phyloP scores from a whole-genome alignment of 108 stramenopile species.

The Hondaea fermentalgiana region DNA sequence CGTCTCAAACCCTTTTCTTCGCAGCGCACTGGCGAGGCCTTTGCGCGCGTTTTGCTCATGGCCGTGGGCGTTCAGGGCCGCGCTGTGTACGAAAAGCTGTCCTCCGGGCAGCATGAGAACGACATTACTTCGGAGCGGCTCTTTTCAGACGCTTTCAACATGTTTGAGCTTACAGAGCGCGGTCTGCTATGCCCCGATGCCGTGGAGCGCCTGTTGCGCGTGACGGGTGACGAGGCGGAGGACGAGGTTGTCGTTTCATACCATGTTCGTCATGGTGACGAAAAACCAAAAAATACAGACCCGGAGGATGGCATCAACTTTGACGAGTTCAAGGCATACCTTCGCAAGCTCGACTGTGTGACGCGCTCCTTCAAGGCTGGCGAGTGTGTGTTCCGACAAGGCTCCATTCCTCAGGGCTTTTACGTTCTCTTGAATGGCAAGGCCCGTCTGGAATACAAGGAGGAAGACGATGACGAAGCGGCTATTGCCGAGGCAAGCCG shows the following conservation, averaged over 20 bases:
- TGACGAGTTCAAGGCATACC: not conserved
- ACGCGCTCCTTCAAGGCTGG: not conserved
- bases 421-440: not conserved
- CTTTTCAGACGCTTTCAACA: not conserved
- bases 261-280: not conserved
- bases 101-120: not conserved
- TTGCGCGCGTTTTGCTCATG: not conserved
- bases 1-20: not conserved
- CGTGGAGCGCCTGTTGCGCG: not conserved
- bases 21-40: not conserved
- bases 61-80: not conserved
- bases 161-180: not conserved
- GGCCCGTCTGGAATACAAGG: not conserved
- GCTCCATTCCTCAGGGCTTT: not conserved
- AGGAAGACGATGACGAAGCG: not conserved
- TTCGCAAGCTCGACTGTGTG: not conserved
- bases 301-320: not conserved
- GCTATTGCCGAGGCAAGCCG: too few relatives aligned
- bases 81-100: not conserved
- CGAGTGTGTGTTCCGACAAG: not conserved
- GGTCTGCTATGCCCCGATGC: not conserved
- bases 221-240: not conserved
- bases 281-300: not conserved
- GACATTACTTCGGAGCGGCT: conserved; percentile 3
- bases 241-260: conserved; percentile 8